A percentile compares a stretch with the other conserved stretches of the same genome.
Conservation (phyloP, 768 basidiomycete species). For the Suillus spraguei region DNA sequence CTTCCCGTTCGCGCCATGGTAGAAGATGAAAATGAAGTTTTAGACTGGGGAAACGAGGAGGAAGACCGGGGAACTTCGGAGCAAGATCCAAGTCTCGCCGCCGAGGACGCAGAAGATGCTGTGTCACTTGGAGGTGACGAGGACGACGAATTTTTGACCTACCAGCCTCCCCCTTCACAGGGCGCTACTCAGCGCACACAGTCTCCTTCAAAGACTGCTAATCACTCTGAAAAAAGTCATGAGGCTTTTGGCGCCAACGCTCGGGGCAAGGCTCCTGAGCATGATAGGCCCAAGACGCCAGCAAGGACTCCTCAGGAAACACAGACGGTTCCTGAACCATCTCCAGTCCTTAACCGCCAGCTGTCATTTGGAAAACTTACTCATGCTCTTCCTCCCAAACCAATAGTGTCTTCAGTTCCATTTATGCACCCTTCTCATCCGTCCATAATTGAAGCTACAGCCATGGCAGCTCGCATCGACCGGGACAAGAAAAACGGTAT, state of each 20-base stretch:
- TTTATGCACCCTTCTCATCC: slow-evolving; percentile 58
- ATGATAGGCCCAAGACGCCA: slow-evolving; percentile 15
- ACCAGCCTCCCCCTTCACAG: slow-evolving; percentile 39
- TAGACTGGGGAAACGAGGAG: slow-evolving; percentile 70
- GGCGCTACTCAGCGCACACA: slow-evolving; percentile 18
- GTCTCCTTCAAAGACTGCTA: slow-evolving; percentile 22
- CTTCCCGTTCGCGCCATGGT: slow-evolving; percentile 38
- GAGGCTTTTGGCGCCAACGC: slow-evolving; percentile 17
- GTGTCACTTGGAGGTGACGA: slow-evolving; percentile 77
- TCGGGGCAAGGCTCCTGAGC: slow-evolving; percentile 11
- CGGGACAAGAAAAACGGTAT: slow-evolving; percentile 47
- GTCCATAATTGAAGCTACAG: slow-evolving; percentile 60
- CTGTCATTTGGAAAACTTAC: slow-evolving; percentile 45
- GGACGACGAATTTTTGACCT: slow-evolving; percentile 60
- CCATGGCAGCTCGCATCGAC: slow-evolving; percentile 52
- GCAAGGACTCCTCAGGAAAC: slow-evolving; percentile 15
- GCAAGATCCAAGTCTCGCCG: slow-evolving; percentile 37
- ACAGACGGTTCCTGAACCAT: slow-evolving; percentile 21
- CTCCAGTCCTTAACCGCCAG: slow-evolving; percentile 27
- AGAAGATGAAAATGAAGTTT: slow-evolving; percentile 65
- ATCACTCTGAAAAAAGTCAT: slow-evolving; percentile 16
- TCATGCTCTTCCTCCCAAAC: slow-evolving; percentile 74
- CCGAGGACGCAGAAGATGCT: slow-evolving; percentile 56
- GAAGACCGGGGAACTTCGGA: slow-evolving; percentile 47
- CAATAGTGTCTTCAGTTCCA: slow-evolving; percentile 51